Conservation (phyloP, 2,329 filamentous ascomycete species). For the Acephala macrosclerotiorum region DNA sequence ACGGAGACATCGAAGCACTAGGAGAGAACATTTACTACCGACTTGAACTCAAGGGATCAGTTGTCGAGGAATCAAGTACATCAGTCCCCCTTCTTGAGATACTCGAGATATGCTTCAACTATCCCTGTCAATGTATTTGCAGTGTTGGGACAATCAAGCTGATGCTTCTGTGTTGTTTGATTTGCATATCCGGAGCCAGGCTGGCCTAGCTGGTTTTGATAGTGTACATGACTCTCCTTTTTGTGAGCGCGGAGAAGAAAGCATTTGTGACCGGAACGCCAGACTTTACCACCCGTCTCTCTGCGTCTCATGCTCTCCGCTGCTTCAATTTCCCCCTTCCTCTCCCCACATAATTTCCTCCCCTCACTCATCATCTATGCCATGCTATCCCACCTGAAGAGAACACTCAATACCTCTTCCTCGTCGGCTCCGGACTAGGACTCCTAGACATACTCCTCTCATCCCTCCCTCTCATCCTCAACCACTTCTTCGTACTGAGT, state of each 20-base stretch:
- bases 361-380: neutral
- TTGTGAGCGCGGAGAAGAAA: neutral
- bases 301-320: conserved; percentile 4
- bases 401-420: conserved; percentile 68
- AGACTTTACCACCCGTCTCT: conserved; percentile 21
- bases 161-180: too few relatives aligned
- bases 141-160: too few relatives aligned
- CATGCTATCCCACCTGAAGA: too few relatives aligned
- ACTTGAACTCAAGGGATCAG: too few relatives aligned
- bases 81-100: too few relatives aligned
- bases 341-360: neutral
- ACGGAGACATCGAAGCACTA: too few relatives aligned
- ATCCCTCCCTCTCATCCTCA: conserved; percentile 84
- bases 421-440: conserved; percentile 84
- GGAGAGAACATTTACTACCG: too few relatives aligned
- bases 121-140: too few relatives aligned
- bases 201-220: too few relatives aligned
- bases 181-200: too few relatives aligned
- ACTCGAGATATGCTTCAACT: too few relatives aligned
- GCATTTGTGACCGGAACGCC: conserved; percentile 30
- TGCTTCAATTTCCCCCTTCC: neutral
- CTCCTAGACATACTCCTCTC: conserved; percentile 82
- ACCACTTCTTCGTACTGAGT: conserved; percentile 94
- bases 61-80: too few relatives aligned
- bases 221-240: conserved; percentile 7